phyloP scores from a whole-genome alignment of 176 grass and related monocot genomes.

The Phragmites australis region DNA sequence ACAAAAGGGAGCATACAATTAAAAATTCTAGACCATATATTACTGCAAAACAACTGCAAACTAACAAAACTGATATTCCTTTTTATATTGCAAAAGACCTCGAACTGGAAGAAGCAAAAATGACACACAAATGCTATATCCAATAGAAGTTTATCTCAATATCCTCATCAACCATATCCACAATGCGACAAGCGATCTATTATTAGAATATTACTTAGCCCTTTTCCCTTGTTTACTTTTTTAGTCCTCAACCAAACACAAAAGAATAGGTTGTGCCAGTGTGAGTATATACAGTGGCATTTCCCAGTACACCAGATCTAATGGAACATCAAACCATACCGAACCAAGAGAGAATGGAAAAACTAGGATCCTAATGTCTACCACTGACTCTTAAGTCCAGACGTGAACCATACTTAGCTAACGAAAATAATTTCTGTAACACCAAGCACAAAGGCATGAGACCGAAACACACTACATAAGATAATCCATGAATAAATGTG shows the following conservation, averaged over 20 bases:
- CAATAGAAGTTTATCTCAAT: neutral
- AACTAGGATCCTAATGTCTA: constrained; percentile 17
- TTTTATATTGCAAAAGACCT: neutral
- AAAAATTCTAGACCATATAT: neutral
- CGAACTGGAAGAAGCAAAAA: constrained; percentile 10
- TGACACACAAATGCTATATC: neutral
- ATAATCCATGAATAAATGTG: constrained; percentile 5
- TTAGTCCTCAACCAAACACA: neutral
- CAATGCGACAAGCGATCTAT: neutral
- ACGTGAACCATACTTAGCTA: neutral
- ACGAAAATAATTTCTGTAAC: neutral
- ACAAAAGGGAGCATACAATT: constrained; percentile 8
- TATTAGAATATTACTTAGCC: constrained; percentile 2
- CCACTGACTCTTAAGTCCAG: neutral
- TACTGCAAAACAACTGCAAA: constrained; percentile 14
- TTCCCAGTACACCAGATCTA: neutral
- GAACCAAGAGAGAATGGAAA: neutral
- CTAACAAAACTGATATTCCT: constrained; percentile 3
- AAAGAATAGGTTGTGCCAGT: neutral
- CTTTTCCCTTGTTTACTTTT: neutral
- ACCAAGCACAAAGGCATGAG: neutral
- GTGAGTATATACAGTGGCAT: constrained; percentile 12
- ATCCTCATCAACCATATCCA: neutral
- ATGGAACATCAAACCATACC: neutral
- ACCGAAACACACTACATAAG: neutral